Conservation (phyloP, 2,329 filamentous ascomycete species). For the Neopestalotiopsis clavispora region DNA sequence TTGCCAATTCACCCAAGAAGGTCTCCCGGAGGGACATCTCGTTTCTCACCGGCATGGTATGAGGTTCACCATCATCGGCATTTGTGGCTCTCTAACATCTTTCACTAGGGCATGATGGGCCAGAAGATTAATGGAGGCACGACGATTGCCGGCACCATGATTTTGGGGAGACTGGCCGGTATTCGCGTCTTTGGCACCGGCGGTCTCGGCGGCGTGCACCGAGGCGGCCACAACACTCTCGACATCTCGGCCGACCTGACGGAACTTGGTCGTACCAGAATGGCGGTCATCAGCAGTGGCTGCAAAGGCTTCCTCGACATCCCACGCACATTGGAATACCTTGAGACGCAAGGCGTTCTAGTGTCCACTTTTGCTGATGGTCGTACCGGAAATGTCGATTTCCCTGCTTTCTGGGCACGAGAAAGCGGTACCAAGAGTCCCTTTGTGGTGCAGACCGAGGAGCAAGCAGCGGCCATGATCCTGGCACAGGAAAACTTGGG, state of each 20-base stretch:
- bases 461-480: slow-evolving; percentile 88
- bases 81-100: slow-evolving; percentile 12
- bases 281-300: slow-evolving; percentile 87
- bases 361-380: slow-evolving; percentile 92
- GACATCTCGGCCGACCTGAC: slow-evolving; percentile 96
- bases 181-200: slow-evolving; percentile 95
- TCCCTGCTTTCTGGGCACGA: slow-evolving; percentile 91
- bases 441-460: slow-evolving; percentile 72
- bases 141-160: slow-evolving; percentile 91
- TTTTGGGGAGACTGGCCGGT: slow-evolving; percentile 83
- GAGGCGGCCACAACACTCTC: slow-evolving; percentile 83
- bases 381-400: slow-evolving; percentile 73
- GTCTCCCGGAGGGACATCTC: slow-evolving; percentile 87
- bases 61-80: slow-evolving; percentile 28
- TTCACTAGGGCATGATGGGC: slow-evolving; percentile 63
- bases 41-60: slow-evolving; percentile 77
- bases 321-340: slow-evolving; percentile 80
- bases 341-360: slow-evolving; percentile 75
- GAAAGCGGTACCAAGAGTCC: slow-evolving; percentile 86
- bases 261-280: slow-evolving; percentile 86
- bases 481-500: slow-evolving; percentile 75
- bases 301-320: slow-evolving; percentile 98
- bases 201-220: slow-evolving; percentile 91
- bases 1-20: slow-evolving; percentile 75
- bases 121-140: slow-evolving; percentile 83